Base-by-base conservation (phyloP, 2,329 filamentous ascomycete species). In the Ophiosphaerella korrae region DNA sequence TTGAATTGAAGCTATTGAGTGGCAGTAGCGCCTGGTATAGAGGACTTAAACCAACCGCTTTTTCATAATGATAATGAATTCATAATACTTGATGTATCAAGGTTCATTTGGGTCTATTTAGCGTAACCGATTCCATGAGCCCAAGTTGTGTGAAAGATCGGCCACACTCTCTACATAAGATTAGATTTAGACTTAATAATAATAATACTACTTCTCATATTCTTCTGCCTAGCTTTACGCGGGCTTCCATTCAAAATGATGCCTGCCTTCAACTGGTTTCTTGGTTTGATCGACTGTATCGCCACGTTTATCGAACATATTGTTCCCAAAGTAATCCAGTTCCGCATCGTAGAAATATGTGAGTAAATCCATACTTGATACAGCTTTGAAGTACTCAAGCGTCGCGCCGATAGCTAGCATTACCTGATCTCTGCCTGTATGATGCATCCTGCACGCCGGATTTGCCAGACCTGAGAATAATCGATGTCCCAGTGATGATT, bases 391-490 rank as follows among this genome's bases (percentile, higher is more conserved):
- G 62, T 87, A 89, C 58, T 89, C 87, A 45, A 90, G 64, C 1
- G 78, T 86, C 1, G 85, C 81, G 32, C 81, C 81, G 42, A 90
- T 68, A 1, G 82, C 79, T 0, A 86, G 86, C 2, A 86, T 75
- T 42, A 84, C 80, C 35, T 84, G 79, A 67, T n/a, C n/a, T n/a
- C 86, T 1, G 83, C 81, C 62, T 86, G 82, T 64, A 90, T 89
- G 68, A 90, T 89, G 70, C 87, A 89, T 7, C 88, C 87, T 0
- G 79, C 84, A 2, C 85, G 81, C 87, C 87, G 89, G 57, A 89
- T 85, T 63, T 83, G 77, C 40, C 84, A 73, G 2, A 84, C 75
- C 24, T 77, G 74, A 12, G 67, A 64, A 59, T 81, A 81, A 57
- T 83, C 71, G 50, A 86, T 78, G 35, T 77, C 75, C 86, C 87